Conservation (phyloP, 2,329 filamentous ascomycete species). For the Canariomyces notabilis region DNA sequence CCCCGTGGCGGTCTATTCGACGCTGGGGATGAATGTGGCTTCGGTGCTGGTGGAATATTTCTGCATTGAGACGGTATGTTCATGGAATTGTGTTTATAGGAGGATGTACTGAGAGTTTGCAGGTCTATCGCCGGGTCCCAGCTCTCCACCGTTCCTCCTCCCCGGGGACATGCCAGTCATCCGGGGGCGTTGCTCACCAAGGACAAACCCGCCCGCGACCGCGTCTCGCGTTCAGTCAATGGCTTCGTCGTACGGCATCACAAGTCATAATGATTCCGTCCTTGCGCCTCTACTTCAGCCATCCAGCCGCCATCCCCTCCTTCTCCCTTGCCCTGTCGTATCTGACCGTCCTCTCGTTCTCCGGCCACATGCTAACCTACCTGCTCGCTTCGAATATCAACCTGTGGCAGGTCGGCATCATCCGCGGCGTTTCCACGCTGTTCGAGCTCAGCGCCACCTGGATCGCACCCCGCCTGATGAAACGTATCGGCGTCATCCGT, state of each 20-base stretch:
- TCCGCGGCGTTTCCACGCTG: constrained; percentile 46
- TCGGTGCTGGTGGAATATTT: constrained; percentile 39
- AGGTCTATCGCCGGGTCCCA: constrained; percentile 1
- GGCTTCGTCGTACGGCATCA: too few relatives aligned
- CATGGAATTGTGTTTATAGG: too few relatives aligned
- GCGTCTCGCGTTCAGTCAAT: constrained; percentile 4
- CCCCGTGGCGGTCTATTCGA: constrained; percentile 40
- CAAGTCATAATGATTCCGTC: too few relatives aligned
- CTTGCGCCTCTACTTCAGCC: constrained; percentile 46
- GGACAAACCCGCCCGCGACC: not conserved
- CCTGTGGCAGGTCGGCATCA: constrained; percentile 38
- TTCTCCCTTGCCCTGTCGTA: constrained; percentile 56
- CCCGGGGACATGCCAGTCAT: not conserved
- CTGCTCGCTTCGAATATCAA: constrained; percentile 38
- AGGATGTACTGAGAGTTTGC: too few relatives aligned
- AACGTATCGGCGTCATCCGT: constrained; percentile 51
- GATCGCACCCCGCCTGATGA: constrained; percentile 51
- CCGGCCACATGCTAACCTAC: constrained; percentile 42
- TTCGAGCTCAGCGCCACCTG: constrained; percentile 59
- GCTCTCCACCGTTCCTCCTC: not conserved
- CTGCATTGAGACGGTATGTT: too few relatives aligned
- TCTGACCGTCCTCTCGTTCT: constrained; percentile 54
- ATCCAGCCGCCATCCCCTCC: constrained; percentile 55
- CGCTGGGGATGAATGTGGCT: constrained; percentile 41
- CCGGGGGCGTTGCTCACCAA: not conserved